A percentile compares a stretch with the other conserved stretches of the same genome.
These are phyloP conservation scores for Diaporthe australafricana DNA, from an alignment of 2,329 filamentous ascomycete species.

Conservation along the genomic window DNA sequence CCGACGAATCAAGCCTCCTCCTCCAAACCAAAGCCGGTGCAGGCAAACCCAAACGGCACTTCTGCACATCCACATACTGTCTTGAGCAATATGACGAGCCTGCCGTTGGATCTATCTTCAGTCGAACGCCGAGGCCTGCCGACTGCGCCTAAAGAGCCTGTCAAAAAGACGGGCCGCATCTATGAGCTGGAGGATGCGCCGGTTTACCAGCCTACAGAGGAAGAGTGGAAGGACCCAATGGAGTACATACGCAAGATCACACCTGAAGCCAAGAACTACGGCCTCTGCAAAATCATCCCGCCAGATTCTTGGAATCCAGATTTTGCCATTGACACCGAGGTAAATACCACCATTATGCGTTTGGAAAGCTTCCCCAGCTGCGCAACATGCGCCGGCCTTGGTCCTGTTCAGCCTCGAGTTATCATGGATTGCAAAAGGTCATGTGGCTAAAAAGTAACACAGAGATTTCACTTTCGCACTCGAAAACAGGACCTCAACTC, in stretches of 20 bases:
- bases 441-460: constrained; percentile 36
- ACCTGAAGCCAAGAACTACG: constrained; percentile 86
- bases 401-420: background rate
- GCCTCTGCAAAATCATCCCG: constrained; percentile 95
- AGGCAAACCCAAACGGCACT: constrained; percentile 63
- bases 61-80: constrained; percentile 62
- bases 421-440: background rate
- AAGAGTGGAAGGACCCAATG: constrained; percentile 95
- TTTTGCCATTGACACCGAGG: constrained; percentile 97
- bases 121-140: constrained; percentile 92
- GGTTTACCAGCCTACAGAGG: constrained; percentile 88
- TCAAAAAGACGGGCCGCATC: constrained; percentile 81
- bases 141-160: constrained; percentile 78
- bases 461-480: constrained; percentile 98
- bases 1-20: constrained; percentile 47
- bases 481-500: constrained; percentile 97
- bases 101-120: constrained; percentile 83
- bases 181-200: constrained; percentile 91
- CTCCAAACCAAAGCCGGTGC: constrained; percentile 60
- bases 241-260: constrained; percentile 94
- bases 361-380: too few species aligned
- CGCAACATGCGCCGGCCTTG: background rate
- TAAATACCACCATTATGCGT: constrained; percentile 56
- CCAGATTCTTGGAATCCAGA: constrained; percentile 94
- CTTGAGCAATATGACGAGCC: constrained; percentile 67